Conservation (phyloP, 805 yeast genomes). For the Spathaspora hagerdaliae region DNA sequence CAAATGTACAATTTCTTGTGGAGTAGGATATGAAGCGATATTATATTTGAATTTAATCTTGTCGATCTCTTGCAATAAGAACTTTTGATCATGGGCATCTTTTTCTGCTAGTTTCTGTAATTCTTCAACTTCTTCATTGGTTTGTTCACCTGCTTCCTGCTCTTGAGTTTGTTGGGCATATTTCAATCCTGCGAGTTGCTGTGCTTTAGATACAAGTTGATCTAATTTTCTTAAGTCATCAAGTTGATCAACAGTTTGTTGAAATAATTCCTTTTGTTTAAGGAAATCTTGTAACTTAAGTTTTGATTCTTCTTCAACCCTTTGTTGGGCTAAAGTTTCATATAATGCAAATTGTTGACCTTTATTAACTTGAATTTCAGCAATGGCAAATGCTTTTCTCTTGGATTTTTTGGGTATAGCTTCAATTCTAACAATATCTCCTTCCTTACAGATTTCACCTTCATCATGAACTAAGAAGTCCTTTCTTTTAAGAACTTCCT, state of each 20-base stretch:
- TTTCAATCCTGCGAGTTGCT: not conserved
- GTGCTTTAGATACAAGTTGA: not conserved
- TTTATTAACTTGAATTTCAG: conserved; percentile 82
- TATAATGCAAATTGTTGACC: conserved; percentile 89
- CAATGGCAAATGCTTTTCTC: conserved; percentile 81
- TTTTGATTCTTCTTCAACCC: conserved; percentile 66
- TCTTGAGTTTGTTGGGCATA: not conserved
- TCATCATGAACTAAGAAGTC: conserved; percentile 93
- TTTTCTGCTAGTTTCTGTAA: conserved; percentile 10
- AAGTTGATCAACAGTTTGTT: conserved; percentile 25
- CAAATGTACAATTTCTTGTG: conserved; percentile 35
- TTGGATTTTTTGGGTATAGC: conserved; percentile 81
- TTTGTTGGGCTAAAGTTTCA: conserved; percentile 65
- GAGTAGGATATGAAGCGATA: conserved; percentile 38
- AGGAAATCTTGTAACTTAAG: conserved; percentile 52
- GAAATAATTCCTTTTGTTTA: conserved; percentile 32
- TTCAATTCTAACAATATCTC: conserved; percentile 92
- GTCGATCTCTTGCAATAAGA: conserved; percentile 27
- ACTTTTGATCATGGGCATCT: not conserved
- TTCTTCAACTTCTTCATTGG: not conserved
- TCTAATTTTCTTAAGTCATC: conserved; percentile 37
- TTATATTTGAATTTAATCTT: conserved; percentile 34
- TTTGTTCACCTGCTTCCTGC: not conserved
- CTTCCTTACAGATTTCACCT: conserved; percentile 85
- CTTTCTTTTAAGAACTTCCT: conserved; percentile 71